These are phyloP conservation scores for Angomonas ambiguus DNA, from an alignment of 208 protist species.

Conservation along the genomic window DNA sequence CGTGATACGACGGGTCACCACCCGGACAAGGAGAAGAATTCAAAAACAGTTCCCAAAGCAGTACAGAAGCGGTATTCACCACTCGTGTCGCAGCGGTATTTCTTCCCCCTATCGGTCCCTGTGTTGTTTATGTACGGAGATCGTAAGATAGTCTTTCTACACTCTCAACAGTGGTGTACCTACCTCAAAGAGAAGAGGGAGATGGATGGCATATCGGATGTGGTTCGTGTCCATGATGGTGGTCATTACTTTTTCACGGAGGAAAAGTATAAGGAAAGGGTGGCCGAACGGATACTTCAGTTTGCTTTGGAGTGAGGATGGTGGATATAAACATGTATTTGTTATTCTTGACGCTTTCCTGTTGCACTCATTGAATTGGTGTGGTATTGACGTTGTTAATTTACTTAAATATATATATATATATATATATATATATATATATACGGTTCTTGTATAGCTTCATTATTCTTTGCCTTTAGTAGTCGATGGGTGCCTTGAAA, in stretches of 20 bases:
- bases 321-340: no score
- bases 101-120: slow-evolving; percentile 51
- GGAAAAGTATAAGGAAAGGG: slow-evolving; percentile 33
- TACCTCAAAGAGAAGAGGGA: slow-evolving; percentile 50
- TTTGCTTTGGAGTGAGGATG: slow-evolving; percentile 19
- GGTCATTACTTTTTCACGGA: slow-evolving; percentile 84
- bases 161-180: slow-evolving; percentile 55
- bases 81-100: slow-evolving; percentile 44
- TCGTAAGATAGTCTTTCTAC: slow-evolving; percentile 41
- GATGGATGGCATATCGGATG: slow-evolving; percentile 59
- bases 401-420: no score
- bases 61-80: slow-evolving; percentile 23
- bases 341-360: slow-evolving; percentile 6
- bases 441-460: slow-evolving; percentile 18
- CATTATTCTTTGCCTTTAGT: slow-evolving; percentile 14
- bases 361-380: no score
- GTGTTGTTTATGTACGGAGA: slow-evolving; percentile 73
- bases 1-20: not conserved
- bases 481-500: not conserved
- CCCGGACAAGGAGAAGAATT: not conserved
- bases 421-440: no score
- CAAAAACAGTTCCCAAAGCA: not conserved
- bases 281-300: slow-evolving; percentile 38
- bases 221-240: slow-evolving; percentile 52
- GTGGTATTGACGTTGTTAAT: no score